Base-by-base conservation (phyloP, 495 filamentous ascomycete genomes). In the Jackrogersella minutella region DNA sequence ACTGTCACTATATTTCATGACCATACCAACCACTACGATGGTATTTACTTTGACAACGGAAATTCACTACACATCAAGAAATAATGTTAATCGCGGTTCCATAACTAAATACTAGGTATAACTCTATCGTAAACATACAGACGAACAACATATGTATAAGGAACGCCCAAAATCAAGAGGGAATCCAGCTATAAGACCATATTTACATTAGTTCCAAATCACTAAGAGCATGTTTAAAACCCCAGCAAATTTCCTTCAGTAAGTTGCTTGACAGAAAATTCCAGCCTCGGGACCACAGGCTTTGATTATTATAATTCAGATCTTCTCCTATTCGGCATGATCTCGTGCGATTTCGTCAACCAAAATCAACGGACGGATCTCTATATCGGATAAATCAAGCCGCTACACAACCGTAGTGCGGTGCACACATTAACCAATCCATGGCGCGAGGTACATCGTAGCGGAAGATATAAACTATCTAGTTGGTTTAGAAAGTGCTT, bases 401-500 rank as follows among this genome's bases (percentile, higher is more conserved):
- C 50, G 56, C 50, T 61, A 59, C 33, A 33, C 28, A 21, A 60
- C 62, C 40, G 47, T 19, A 19, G 54, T 54, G 55, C 21, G 54
- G 43, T 41, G 34, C 46, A 50, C 57, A 56, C 57, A 62, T 62
- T 39, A 62, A 58, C 64, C 64, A 62, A 62, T 68, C 58, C 37
- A 68, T 59, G 49, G 59, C 16, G 22, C 21, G 21, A 10, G 16
- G 39, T 22, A 51, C 31, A 43, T 54, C 40, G 46, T 50, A 41
- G 53, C 31, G 14, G 40, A 41, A 49, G 37, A 41, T 22, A 44
- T 21, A n/a, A 26, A 28, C 24, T 19, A 26, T 61, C 34, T 56
- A 46, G 44, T 28, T 44, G 37, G 30, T 56, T 37, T 75, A 75
- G 62, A 74, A 78, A 17, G 78, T 79, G 59, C 78, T 73, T 49